phyloP scores from a whole-genome alignment of 1,284 basidiomycete genomes.

The Rhizopogon hawkerae region DNA sequence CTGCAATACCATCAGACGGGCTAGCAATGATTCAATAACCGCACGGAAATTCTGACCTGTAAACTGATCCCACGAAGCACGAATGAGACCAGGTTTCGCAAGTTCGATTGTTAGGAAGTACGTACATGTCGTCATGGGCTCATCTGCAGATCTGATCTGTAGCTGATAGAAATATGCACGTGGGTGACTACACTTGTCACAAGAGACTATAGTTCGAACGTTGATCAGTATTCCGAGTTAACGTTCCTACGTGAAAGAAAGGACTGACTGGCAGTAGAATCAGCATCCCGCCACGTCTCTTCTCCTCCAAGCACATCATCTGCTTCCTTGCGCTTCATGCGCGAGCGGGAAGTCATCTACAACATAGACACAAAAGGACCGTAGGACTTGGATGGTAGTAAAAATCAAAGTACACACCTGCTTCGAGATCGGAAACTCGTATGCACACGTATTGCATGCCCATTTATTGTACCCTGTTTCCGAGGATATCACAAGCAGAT shows the following conservation, averaged over 20 bases:
- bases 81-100: neutral
- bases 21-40: neutral
- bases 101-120: slow-evolving; percentile 16
- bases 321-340: slow-evolving; percentile 76
- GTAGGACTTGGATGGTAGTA: too few species aligned
- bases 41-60: neutral
- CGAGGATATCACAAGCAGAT: slow-evolving; percentile 77
- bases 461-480: slow-evolving; percentile 79
- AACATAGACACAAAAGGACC: neutral
- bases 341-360: slow-evolving; percentile 83
- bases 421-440: slow-evolving; percentile 84
- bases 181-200: slow-evolving; percentile 85
- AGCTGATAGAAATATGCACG: slow-evolving; percentile 90
- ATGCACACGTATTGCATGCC: slow-evolving; percentile 91
- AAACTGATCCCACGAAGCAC: neutral
- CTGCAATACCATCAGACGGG: slow-evolving; percentile 22
- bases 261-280: slow-evolving; percentile 69
- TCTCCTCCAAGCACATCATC: slow-evolving; percentile 94
- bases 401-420: slow-evolving; percentile 43
- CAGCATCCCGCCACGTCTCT: slow-evolving; percentile 93
- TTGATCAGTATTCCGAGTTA: neutral
- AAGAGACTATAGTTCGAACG: slow-evolving; percentile 48
- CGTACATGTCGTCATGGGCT: slow-evolving; percentile 91
- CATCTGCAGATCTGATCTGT: slow-evolving; percentile 94
- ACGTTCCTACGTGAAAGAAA: neutral